These are phyloP conservation scores for Thielaviopsis populi DNA, from an alignment of 2,329 filamentous ascomycete species.

Conservation along the genomic window DNA sequence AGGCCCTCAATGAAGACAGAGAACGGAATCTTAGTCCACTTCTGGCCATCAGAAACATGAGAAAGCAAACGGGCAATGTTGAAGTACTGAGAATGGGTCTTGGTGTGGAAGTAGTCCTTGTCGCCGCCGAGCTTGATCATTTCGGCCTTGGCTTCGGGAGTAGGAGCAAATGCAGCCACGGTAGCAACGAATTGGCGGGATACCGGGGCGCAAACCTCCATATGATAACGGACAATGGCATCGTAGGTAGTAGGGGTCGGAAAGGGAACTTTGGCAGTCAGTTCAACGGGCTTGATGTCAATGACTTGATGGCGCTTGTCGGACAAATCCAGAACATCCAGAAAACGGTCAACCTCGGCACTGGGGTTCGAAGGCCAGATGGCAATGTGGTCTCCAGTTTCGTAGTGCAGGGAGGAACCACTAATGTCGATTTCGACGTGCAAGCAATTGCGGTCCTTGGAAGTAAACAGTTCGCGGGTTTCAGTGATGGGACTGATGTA, in stretches of 20 bases:
- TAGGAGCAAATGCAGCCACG: conserved; percentile 77
- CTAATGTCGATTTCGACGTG: conserved; percentile 91
- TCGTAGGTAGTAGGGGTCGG: conserved; percentile 95
- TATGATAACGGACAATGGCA: conserved; percentile 81
- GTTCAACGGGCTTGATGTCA: conserved; percentile 77
- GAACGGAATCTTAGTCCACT: conserved; percentile 78
- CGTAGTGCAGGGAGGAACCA: conserved; percentile 79
- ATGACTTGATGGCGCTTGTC: conserved; percentile 72
- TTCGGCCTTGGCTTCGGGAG: conserved; percentile 69
- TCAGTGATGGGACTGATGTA: conserved; percentile 88
- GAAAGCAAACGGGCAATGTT: conserved; percentile 82
- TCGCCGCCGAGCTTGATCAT: conserved; percentile 79
- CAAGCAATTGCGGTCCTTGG: conserved; percentile 83
- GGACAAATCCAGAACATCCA: conserved; percentile 59
- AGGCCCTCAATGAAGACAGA: conserved; percentile 88
- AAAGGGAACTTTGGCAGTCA: conserved; percentile 94
- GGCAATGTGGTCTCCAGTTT: conserved; percentile 93
- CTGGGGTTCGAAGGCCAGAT: conserved; percentile 95
- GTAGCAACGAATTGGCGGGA: conserved; percentile 89
- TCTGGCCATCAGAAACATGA: conserved; percentile 53
- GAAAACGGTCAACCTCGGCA: conserved; percentile 77
- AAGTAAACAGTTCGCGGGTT: conserved; percentile 79
- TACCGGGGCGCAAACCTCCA: conserved; percentile 89
- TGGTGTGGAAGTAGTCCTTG: conserved; percentile 87
- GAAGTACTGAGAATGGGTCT: conserved; percentile 65